Evolutionary conservation across 2,329 filamentous ascomycete genomes (phyloP), one percentile per base, ranked within the genome.

Genomic region (Pseudogymnoascus sp.): DNA sequence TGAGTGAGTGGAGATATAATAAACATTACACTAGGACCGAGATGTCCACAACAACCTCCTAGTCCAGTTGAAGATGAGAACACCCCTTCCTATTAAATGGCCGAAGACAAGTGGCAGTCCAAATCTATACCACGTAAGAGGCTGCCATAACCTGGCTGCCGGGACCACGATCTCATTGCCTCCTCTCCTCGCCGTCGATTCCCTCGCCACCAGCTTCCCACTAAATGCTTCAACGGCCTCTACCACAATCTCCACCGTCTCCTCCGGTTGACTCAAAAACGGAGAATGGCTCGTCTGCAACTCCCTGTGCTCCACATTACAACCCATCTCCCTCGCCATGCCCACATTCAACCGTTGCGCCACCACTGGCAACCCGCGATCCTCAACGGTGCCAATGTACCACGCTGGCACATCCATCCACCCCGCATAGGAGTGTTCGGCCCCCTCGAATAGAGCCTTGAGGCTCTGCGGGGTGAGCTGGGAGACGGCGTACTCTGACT

Each of bases 201-300:
- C 31, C 14, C n/a, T 59, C 56, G 19, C 64, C 41, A 65, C 33
- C 35, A 28, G 4, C 56, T 53, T 65, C 60, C 60, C 65, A 53
- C 63, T 67, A 66, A 77, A 74, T 16, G 71, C 69, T 31, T 53
- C 66, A 12, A 75, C 69, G 60, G 76, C 77, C 50, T 78, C 74
- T 12, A 71, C 4, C 8, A 79, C 68, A 64, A 78, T 73, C 19
- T 66, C 66, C 8, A 69, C 72, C 5, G 73, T 75, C 65, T 74
- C 74, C 59, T 71, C 65, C 1, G 76, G 75, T 62, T 69, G 71
- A 68, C 77, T 79, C 68, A 80, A 69, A 70, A 79, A 78, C 4
- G 76, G 76, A 14, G 74, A 77, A 73, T 79, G 78, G 59, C 77
- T 75, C 46, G 71, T 76, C 38, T 68, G 65, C 62, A 78, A 53